Base-by-base conservation (phyloP, 2,329 filamentous ascomycete genomes). In the Penicillium sclerotiorum region DNA sequence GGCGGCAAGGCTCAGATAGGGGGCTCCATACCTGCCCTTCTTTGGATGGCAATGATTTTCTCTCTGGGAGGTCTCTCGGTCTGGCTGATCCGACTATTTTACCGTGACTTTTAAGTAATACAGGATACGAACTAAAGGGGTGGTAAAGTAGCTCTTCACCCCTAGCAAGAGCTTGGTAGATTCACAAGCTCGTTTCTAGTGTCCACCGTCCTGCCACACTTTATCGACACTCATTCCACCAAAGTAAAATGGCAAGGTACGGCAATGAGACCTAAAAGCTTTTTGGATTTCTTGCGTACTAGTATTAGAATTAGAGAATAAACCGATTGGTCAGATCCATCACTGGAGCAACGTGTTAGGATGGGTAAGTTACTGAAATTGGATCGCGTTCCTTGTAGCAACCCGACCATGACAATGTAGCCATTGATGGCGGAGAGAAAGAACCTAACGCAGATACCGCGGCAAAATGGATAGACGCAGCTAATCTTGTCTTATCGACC, bases 11-110 rank as follows among this genome's bases (percentile, higher is more conserved):
- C 49, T 18, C 28, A 23, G 4, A 12, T 52, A 25, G 45, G 50
- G 13, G 27, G 36, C 12, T 20, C 15, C 15, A 45, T 37, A 18
- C 22, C 49, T n/a, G 28, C 45, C 4, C 17, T 25, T 22, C 28
- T 43, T 12, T 52, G 50, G 50, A 13, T 52, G 20, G 50, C 50
- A 11, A 32, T 46, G 8, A n/a, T 30, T 13, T 49, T 46, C 18
- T 49, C 50, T 21, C 11, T 52, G 11, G 37, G 18, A 9, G 41
- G 45, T 9, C 38, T 28, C 5, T 13, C 45, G 4, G 42, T 41
- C 36, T 49, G 45, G 45, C 17, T 52, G 0, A 38, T 52, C 17
- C 30, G 35, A n/a, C 18, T 43, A 23, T 42, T 42, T 37, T 49
- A 39, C n/a, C n/a, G n/a, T n/a, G n/a, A n/a, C n/a, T n/a, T n/a